Base-by-base conservation (phyloP, 768 basidiomycete genomes). In the Cubamyces lactineus region DNA sequence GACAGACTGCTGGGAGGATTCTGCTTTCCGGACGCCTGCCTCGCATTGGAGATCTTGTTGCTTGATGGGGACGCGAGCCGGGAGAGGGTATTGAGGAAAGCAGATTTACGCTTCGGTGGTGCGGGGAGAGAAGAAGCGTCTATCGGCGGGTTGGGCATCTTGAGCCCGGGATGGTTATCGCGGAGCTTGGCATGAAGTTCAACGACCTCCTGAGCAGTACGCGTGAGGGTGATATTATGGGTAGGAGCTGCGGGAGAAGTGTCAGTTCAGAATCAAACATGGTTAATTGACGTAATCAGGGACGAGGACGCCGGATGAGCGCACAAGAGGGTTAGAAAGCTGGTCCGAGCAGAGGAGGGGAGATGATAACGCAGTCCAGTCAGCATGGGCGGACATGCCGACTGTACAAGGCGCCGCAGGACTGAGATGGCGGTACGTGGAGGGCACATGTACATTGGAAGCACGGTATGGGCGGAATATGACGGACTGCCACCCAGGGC, bases 141-240 rank as follows among this genome's bases (percentile, higher is more conserved):
- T 65, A 90, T 78, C 63, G 89, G 88, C 45, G 90, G 76, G 34
- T 77, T 71, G 38, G 88, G 92, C 62, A 88, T 78, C 62, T 79
- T 82, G 67, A 80, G 75, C 61, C 74, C 76, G 26, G 87, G 84
- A 70, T 86, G 77, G 19, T 82, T 72, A 58, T 90, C 88, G 54
- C 82, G 84, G 59, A 96, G 85, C 78, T 92, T 93, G 53, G 81
- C 80, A 73, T 94, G 86, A n/a, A 94, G 82, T 66, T 95, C 91
- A 42, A 89, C 78, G 46, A 95, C 79, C 74, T 95, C 93, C 66
- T 81, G 79, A 49, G 85, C 83, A 59, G 87, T 86, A 61, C 94
- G 86, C 8, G 88, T 90, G 48, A 96, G 85, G 42, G 94, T 96
- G 52, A 94, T 81, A 78, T 93, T 92, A 76, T 94, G 91, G 23